Percentiles rank a stretch among this genome's conserved stretches.
Evolutionary conservation across 148 eudicot genomes (phyloP).

Genomic region (Vaccinium vitisidaea): DNA sequence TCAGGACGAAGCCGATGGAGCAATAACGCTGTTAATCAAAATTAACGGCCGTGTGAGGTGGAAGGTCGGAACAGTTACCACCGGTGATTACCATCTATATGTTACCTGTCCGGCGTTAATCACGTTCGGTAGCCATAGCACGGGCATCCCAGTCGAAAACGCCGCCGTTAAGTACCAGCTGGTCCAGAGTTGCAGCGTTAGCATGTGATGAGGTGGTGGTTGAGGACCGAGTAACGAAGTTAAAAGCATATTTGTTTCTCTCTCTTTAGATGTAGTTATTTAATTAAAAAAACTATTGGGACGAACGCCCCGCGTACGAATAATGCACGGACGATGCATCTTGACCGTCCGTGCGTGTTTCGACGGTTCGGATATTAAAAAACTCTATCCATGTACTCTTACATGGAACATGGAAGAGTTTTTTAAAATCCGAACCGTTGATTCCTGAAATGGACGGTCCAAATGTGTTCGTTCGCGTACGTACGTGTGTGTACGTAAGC

Average conservation of each 20-base stretch:
- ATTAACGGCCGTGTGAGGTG: slow-evolving; percentile 66
- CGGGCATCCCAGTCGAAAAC: slow-evolving; percentile 37
- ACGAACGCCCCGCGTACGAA: too few relatives aligned
- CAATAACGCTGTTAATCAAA: slow-evolving; percentile 40
- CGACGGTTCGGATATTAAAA: too few relatives aligned
- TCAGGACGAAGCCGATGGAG: slow-evolving; percentile 49
- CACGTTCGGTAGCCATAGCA: slow-evolving; percentile 39
- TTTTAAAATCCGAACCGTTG: too few relatives aligned
- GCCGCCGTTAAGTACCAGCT: slow-evolving; percentile 68
- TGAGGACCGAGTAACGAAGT: background rate
- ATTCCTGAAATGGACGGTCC: too few relatives aligned
- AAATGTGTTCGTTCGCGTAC: too few relatives aligned
- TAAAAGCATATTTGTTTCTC: background rate
- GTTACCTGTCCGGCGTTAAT: slow-evolving; percentile 58
- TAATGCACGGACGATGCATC: too few relatives aligned
- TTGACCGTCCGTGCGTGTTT: too few relatives aligned
- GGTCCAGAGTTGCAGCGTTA: slow-evolving; percentile 55
- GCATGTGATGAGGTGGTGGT: slow-evolving; percentile 27
- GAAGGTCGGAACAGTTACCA: slow-evolving; percentile 50
- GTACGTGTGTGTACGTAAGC: too few relatives aligned
- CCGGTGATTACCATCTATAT: slow-evolving; percentile 49
- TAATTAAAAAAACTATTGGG: too few relatives aligned
- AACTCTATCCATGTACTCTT: too few relatives aligned
- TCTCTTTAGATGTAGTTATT: background rate
- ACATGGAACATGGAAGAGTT: too few relatives aligned